phyloP scores from a whole-genome alignment of 345 rosid genomes.

The Sonneratia alba region DNA sequence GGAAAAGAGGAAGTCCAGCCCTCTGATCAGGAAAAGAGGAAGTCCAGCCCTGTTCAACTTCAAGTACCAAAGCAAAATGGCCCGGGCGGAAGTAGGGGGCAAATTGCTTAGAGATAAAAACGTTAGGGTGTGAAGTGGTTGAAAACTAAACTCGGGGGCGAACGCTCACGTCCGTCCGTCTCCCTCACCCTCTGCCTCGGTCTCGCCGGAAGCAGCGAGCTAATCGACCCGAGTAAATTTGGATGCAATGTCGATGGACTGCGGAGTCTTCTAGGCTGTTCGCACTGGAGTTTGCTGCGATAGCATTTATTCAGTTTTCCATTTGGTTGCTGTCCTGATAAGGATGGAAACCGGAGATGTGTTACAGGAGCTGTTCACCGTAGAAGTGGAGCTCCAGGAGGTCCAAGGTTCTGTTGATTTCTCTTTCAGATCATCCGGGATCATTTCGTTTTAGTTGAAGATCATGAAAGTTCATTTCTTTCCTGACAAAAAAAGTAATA shows the following conservation, averaged over 20 bases:
- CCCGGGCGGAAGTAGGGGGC: no score
- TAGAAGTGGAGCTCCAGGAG: conserved; percentile 49
- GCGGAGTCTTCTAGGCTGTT: background rate
- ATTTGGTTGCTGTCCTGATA: background rate
- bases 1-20: no score
- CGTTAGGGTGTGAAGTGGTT: background rate
- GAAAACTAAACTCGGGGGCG: background rate
- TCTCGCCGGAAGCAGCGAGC: background rate
- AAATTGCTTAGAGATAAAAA: background rate
- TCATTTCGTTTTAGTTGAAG: background rate
- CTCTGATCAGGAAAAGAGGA: no score
- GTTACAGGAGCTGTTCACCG: conserved; percentile 43
- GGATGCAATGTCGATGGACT: background rate
- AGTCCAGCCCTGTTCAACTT: no score
- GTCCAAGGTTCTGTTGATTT: conserved; percentile 46
- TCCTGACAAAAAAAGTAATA: background rate
- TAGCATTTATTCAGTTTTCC: background rate
- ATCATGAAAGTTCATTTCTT: background rate
- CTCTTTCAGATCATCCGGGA: background rate
- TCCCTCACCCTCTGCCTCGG: background rate
- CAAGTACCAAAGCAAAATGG: no score
- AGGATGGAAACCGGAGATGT: conserved; percentile 16
- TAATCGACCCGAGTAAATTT: background rate
- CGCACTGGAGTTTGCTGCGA: background rate
- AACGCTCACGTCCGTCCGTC: background rate